phyloP scores from a whole-genome alignment of 352 stramenopile genomes.

The Phytophthora palmivora region DNA sequence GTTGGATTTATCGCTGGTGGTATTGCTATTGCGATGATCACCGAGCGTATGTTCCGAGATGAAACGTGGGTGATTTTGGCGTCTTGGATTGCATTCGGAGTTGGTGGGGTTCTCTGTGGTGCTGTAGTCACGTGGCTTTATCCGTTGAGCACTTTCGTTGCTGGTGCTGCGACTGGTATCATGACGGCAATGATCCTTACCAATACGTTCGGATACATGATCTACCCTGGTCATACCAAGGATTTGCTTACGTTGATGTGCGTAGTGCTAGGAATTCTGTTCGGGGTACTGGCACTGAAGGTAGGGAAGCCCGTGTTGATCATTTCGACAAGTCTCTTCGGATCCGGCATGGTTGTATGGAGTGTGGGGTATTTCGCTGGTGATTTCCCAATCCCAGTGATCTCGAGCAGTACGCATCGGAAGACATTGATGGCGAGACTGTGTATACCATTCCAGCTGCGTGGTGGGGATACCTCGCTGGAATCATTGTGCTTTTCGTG shows the following conservation, averaged over 20 bases:
- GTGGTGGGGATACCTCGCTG: slow-evolving; percentile 56
- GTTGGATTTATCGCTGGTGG: slow-evolving; percentile 52
- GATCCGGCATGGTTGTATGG: slow-evolving; percentile 45
- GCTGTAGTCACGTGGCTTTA: slow-evolving; percentile 46
- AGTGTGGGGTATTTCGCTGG: slow-evolving; percentile 60
- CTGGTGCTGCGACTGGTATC: slow-evolving; percentile 49
- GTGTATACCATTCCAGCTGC: slow-evolving; percentile 48
- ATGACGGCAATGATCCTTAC: slow-evolving; percentile 47
- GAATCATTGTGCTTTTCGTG: slow-evolving; percentile 49
- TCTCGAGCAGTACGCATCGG: slow-evolving; percentile 39
- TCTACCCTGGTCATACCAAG: slow-evolving; percentile 50
- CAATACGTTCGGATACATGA: slow-evolving; percentile 50
- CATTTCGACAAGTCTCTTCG: slow-evolving; percentile 50
- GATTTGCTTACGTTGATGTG: slow-evolving; percentile 45
- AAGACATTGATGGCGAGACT: slow-evolving; percentile 33
- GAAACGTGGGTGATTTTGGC: slow-evolving; percentile 50
- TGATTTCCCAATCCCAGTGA: slow-evolving; percentile 46
- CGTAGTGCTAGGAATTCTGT: slow-evolving; percentile 42
- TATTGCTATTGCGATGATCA: slow-evolving; percentile 38
- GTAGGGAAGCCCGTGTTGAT: slow-evolving; percentile 55
- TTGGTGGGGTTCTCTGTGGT: slow-evolving; percentile 50
- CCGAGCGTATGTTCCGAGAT: slow-evolving; percentile 40
- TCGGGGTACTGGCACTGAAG: slow-evolving; percentile 45
- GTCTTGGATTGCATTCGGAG: slow-evolving; percentile 58
- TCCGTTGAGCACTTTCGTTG: slow-evolving; percentile 52